These are phyloP conservation scores for Vachellia pachyceras DNA, from an alignment of 306 rosid species.

Conservation along the genomic window DNA sequence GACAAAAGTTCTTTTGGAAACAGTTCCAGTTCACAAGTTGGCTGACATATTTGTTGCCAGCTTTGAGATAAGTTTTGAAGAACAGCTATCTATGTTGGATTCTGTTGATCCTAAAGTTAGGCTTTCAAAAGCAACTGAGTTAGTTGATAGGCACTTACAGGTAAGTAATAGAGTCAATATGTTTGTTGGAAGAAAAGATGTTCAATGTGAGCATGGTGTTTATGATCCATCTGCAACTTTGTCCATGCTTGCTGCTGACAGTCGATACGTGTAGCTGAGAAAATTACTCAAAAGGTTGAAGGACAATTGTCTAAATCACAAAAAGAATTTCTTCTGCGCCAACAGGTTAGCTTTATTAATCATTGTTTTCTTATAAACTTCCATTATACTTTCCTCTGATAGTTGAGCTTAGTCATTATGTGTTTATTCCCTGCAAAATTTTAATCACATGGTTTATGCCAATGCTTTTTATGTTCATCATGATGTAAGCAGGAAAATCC, in stretches of 20 bases:
- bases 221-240: slow-evolving; percentile 38
- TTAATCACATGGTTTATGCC: slow-evolving; percentile 32
- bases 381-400: slow-evolving; percentile 16
- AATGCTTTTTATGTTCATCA: not conserved
- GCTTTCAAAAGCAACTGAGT: slow-evolving; percentile 96
- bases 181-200: not conserved
- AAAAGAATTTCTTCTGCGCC: slow-evolving; percentile 96
- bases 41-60: slow-evolving; percentile 99
- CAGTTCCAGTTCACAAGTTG: slow-evolving; percentile 95
- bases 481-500: slow-evolving; percentile 37
- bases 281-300: slow-evolving; percentile 98
- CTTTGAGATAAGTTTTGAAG: slow-evolving; percentile 98
- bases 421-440: slow-evolving; percentile 17
- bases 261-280: slow-evolving; percentile 99
- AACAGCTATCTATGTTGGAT: slow-evolving; percentile 92
- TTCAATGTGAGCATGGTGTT: slow-evolving; percentile 36
- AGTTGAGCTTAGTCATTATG: slow-evolving; percentile 14
- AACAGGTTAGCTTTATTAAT: slow-evolving; percentile 72
- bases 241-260: slow-evolving; percentile 51
- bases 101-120: slow-evolving; percentile 90
- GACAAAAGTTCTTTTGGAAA: slow-evolving; percentile 94
- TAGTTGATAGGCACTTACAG: slow-evolving; percentile 98
- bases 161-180: slow-evolving; percentile 47
- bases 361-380: slow-evolving; percentile 30
- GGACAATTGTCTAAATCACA: slow-evolving; percentile 98